Evolutionary conservation across 2,329 filamentous ascomycete genomes (phyloP).

Genomic region (Ascochyta lentis): DNA sequence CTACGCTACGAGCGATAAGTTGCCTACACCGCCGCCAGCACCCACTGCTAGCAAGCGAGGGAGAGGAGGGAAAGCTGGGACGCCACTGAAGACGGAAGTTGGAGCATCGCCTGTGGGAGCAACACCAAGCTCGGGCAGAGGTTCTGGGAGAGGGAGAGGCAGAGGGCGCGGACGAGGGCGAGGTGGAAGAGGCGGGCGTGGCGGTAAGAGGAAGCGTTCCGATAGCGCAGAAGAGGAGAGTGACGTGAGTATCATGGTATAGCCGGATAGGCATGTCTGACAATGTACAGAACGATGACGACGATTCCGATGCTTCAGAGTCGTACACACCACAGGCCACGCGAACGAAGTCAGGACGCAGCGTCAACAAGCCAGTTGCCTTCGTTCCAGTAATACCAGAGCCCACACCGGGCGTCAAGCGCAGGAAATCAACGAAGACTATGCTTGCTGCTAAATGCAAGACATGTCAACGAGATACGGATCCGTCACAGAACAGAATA

Average conservation of each 20-base stretch:
- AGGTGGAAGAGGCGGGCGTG: constrained; percentile 45
- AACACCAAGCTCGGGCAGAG: constrained; percentile 43
- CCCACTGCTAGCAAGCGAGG: constrained; percentile 37
- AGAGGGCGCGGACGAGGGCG: constrained; percentile 45
- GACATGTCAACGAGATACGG: constrained; percentile 74
- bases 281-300: constrained; percentile 32
- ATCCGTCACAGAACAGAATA: constrained; percentile 77
- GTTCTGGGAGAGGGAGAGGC: constrained; percentile 46
- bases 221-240: constrained; percentile 46
- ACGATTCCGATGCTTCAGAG: constrained; percentile 49
- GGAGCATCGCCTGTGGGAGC: constrained; percentile 30
- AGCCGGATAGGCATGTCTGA: constrained; percentile 20
- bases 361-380: constrained; percentile 70
- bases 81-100: constrained; percentile 42
- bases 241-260: constrained; percentile 35
- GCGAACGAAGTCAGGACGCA: constrained; percentile 77
- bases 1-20: constrained; percentile 54
- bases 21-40: constrained; percentile 48
- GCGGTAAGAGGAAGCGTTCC: constrained; percentile 49
- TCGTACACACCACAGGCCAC: constrained; percentile 65
- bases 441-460: constrained; percentile 68
- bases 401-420: constrained; percentile 57
- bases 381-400: constrained; percentile 64
- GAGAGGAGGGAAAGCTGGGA: constrained; percentile 44
- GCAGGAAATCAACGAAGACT: constrained; percentile 64